Conservation (phyloP, 805 yeast species). For the Schwanniomyces polymorphus region DNA sequence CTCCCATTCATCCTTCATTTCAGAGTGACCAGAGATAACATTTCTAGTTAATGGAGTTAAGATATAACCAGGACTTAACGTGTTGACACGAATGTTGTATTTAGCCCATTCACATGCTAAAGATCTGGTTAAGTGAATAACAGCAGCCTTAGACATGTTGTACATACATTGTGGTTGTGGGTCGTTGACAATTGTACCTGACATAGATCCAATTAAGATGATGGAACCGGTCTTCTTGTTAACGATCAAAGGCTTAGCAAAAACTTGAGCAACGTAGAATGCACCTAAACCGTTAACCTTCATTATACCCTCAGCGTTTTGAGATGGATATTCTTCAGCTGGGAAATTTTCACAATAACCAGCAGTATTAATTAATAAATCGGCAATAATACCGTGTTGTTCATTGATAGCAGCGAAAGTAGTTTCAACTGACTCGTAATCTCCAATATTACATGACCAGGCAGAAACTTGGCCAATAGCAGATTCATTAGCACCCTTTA, state of each 20-base stretch:
- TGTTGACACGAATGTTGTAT: conserved; percentile 72
- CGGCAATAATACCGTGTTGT: conserved; percentile 62
- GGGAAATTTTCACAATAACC: conserved; percentile 82
- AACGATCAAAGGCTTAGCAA: conserved; percentile 66
- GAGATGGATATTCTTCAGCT: conserved; percentile 74
- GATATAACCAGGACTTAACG: conserved; percentile 79
- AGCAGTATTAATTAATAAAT: conserved; percentile 74
- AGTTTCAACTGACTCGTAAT: conserved; percentile 56
- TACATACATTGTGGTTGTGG: conserved; percentile 81
- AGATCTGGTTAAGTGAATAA: conserved; percentile 73
- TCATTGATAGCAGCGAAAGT: conserved; percentile 53
- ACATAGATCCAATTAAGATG: conserved; percentile 76
- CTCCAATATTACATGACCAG: conserved; percentile 76
- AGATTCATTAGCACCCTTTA: conserved; percentile 32
- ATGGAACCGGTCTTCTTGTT: conserved; percentile 59
- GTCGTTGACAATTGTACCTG: conserved; percentile 73
- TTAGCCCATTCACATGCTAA: conserved; percentile 83
- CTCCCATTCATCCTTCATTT: conserved; percentile 71
- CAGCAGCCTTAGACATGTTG: conserved; percentile 87
- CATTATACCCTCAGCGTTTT: conserved; percentile 65
- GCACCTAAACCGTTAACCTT: conserved; percentile 76
- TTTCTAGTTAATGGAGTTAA: conserved; percentile 76
- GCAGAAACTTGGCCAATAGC: conserved; percentile 49
- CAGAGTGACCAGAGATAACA: conserved; percentile 60
- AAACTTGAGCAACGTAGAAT: conserved; percentile 68